Evolutionary conservation across 1,139 yeast genomes (phyloP).

Genomic region (Saccharomycopsis crataegensis): DNA sequence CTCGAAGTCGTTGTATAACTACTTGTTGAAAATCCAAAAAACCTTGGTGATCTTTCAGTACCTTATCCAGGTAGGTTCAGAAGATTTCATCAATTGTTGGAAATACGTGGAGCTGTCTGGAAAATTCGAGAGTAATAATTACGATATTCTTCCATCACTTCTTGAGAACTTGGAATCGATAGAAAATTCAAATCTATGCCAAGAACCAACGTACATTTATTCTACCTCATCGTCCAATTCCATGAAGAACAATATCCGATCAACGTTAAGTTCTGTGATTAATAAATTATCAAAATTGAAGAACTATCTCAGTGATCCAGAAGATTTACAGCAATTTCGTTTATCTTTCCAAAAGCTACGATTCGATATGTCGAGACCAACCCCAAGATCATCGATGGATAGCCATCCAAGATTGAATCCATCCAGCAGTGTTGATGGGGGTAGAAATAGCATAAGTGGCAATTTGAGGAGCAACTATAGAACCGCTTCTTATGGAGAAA

Average conservation of each 20-base stretch:
- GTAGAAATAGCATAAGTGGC: neutral
- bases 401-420: neutral
- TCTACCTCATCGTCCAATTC: constrained; percentile 2
- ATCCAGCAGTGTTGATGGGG: neutral
- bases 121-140: neutral
- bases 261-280: constrained; percentile 13
- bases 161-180: constrained; percentile 12
- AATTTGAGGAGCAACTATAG: neutral
- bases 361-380: constrained; percentile 17
- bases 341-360: constrained; percentile 16
- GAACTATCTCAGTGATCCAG: constrained; percentile 17
- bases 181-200: constrained; percentile 18
- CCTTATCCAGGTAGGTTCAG: constrained; percentile 19
- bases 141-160: neutral
- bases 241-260: constrained; percentile 3
- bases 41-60: constrained; percentile 18
- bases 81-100: constrained; percentile 18
- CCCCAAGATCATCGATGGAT: constrained; percentile 17
- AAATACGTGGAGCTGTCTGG: neutral
- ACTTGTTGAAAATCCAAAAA: constrained; percentile 12
- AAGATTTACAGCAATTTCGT: constrained; percentile 15
- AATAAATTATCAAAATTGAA: constrained; percentile 15
- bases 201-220: constrained; percentile 4
- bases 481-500: neutral
- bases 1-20: constrained; percentile 8